phyloP scores from a whole-genome alignment of 2,329 filamentous ascomycete species.

The Nothophaeocryptopus gaeumannii region DNA sequence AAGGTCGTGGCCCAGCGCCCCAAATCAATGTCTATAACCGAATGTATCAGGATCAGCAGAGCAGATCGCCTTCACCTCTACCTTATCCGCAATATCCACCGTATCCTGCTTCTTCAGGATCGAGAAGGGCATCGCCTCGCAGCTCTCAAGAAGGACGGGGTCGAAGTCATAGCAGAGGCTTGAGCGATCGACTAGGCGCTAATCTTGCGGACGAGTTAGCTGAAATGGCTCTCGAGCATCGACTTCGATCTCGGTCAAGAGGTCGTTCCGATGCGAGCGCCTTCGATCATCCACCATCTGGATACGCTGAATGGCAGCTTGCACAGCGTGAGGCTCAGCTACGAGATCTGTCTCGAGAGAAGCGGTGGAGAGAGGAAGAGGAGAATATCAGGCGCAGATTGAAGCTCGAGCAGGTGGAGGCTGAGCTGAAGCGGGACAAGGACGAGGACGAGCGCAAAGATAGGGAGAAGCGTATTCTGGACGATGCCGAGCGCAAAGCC shows the following conservation, averaged over 20 bases:
- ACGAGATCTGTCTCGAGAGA: conserved; percentile 34
- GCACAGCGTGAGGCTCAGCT: conserved; percentile 37
- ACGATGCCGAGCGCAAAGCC: conserved; percentile 41
- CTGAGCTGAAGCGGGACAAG: conserved; percentile 37
- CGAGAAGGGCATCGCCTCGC: conserved; percentile 21
- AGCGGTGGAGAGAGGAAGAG: conserved; percentile 37
- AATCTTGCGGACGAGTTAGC: conserved; percentile 32
- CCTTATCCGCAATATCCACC: conserved; percentile 16
- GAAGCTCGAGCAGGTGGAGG: conserved; percentile 32
- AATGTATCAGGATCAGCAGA: conserved; percentile 26
- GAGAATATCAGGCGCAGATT: conserved; percentile 33
- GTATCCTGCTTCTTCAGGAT: conserved; percentile 29
- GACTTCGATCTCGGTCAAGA: conserved; percentile 36
- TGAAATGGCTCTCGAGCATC: conserved; percentile 30
- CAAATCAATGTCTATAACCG: conserved; percentile 49
- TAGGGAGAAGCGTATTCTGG: conserved; percentile 36
- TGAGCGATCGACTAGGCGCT: conserved; percentile 25
- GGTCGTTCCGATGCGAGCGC: conserved; percentile 29
- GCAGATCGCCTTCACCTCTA: conserved; percentile 16
- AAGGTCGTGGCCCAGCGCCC: conserved; percentile 43
- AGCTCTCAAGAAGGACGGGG: conserved; percentile 22
- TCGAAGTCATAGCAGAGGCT: conserved; percentile 18
- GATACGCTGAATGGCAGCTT: conserved; percentile 30
- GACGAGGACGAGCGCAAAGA: conserved; percentile 38
- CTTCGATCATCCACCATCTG: conserved; percentile 22